A percentile compares a stretch with the other conserved stretches of the same genome.
These are phyloP conservation scores for Pichia heedii DNA, from an alignment of 805 yeast species.

Conservation along the genomic window DNA sequence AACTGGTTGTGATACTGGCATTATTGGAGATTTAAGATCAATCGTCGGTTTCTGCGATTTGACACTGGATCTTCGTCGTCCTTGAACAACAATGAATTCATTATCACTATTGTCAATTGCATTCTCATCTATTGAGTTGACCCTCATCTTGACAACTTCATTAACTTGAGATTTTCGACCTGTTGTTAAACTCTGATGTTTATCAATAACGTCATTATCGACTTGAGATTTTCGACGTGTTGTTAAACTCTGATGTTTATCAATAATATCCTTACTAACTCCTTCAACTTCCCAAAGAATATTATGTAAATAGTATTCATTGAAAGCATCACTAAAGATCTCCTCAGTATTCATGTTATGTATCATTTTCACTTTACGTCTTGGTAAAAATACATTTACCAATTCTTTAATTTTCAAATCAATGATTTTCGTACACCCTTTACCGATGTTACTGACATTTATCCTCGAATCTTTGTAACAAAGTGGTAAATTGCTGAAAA, in stretches of 20 bases:
- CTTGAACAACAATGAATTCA: conserved; percentile 28
- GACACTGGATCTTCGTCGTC: conserved; percentile 17
- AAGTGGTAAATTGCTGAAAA: conserved; percentile 55
- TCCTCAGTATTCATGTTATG: neutral
- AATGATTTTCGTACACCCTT: conserved; percentile 1
- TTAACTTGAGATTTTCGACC: neutral
- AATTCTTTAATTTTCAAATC: conserved; percentile 17
- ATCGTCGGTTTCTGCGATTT: neutral
- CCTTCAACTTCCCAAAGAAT: conserved; percentile 22
- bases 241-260: neutral
- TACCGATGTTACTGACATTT: conserved; percentile 1
- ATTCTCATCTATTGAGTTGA: conserved; percentile 3
- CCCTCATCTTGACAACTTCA: neutral
- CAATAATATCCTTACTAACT: conserved; percentile 9
- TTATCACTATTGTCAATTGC: conserved; percentile 21
- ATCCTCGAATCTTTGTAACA: conserved; percentile 42
- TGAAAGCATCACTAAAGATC: conserved; percentile 24
- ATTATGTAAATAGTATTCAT: conserved; percentile 33
- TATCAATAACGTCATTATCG: neutral
- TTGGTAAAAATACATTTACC: conserved; percentile 19
- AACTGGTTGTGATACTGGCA: no score
- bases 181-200: no score
- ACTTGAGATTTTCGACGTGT: conserved; percentile 3
- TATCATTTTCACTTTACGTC: conserved; percentile 1
- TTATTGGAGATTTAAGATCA: neutral